A percentile compares a stretch with the other conserved stretches of the same genome.
Evolutionary conservation across 345 rosid genomes (phyloP).

Genomic region (Eucalyptus camaldulensis): DNA sequence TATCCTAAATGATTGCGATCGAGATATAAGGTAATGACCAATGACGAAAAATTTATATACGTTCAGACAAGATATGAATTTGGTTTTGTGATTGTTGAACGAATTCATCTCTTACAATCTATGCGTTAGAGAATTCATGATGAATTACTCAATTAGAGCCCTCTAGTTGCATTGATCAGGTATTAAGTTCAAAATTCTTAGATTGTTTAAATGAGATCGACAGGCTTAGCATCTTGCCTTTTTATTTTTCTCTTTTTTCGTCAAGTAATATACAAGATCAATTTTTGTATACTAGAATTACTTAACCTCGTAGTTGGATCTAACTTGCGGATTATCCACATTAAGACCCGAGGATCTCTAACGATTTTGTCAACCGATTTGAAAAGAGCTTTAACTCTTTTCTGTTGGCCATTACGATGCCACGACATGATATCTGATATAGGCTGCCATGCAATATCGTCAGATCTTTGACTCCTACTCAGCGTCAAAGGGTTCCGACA

Average conservation of each 20-base stretch:
- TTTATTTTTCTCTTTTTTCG: not conserved
- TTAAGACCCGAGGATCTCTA: not conserved
- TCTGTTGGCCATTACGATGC: not conserved
- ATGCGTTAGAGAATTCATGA: not conserved
- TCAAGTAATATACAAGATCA: not conserved
- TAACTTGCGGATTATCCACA: too few relatives aligned
- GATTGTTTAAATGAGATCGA: not conserved
- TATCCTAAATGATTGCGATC: not conserved
- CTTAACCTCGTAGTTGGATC: not conserved
- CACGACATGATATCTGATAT: too few relatives aligned
- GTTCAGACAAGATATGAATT: not conserved
- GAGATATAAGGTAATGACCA: not conserved
- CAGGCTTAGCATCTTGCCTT: not conserved
- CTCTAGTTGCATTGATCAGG: not conserved
- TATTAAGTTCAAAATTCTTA: not conserved
- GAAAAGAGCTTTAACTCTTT: not conserved
- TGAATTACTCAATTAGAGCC: rapidly evolving
- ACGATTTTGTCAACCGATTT: not conserved
- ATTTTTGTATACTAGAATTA: not conserved
- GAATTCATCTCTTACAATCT: not conserved
- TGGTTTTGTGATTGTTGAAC: not conserved
- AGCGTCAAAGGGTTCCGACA: not conserved
- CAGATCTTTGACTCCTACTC: not conserved
- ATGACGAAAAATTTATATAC: not conserved
- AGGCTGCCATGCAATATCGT: not conserved